A percentile compares a stretch with the other conserved stretches of the same genome.
phyloP scores from a whole-genome alignment of 192 early-diverging fungal genomes.

The Gamsiella multidivaricata region DNA sequence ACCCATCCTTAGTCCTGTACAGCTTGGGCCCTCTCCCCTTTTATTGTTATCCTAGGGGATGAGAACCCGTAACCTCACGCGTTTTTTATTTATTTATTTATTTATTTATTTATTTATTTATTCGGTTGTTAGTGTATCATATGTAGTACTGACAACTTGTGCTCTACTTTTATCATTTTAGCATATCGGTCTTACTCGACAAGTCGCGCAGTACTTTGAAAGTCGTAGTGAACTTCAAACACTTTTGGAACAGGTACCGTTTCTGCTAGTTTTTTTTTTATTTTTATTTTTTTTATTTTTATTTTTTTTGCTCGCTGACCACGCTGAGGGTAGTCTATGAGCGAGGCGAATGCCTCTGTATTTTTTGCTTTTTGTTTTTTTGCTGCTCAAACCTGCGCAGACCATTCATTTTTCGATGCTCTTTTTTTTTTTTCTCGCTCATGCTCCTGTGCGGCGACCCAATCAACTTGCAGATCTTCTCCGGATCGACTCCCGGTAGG shows the following conservation, averaged over 20 bases:
- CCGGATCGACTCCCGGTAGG: conserved; percentile 51
- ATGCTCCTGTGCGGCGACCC: not conserved
- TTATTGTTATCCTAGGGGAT: too few relatives aligned
- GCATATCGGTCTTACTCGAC: conserved; percentile 52
- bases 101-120: too few relatives aligned
- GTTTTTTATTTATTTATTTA: too few relatives aligned
- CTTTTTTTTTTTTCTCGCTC: not conserved
- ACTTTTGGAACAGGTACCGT: conserved; percentile 37
- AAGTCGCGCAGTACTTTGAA: conserved; percentile 52
- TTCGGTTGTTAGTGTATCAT: too few relatives aligned
- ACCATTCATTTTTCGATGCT: conserved; percentile 4
- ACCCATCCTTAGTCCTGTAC: too few relatives aligned
- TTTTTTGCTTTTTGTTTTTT: not conserved
- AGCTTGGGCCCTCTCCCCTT: too few relatives aligned
- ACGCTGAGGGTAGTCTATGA: not conserved
- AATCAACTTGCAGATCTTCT: conserved; percentile 40
- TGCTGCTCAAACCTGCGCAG: not conserved
- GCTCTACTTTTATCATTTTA: not conserved
- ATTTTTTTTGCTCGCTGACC: not conserved
- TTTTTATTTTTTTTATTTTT: not conserved
- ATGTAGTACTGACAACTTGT: too few relatives aligned
- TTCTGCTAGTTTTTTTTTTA: not conserved
- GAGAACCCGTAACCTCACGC: too few relatives aligned
- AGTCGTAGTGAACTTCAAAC: conserved; percentile 32
- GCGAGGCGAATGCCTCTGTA: not conserved